phyloP scores from a whole-genome alignment of 805 yeast genomes.

The Spathaspora sp. region DNA sequence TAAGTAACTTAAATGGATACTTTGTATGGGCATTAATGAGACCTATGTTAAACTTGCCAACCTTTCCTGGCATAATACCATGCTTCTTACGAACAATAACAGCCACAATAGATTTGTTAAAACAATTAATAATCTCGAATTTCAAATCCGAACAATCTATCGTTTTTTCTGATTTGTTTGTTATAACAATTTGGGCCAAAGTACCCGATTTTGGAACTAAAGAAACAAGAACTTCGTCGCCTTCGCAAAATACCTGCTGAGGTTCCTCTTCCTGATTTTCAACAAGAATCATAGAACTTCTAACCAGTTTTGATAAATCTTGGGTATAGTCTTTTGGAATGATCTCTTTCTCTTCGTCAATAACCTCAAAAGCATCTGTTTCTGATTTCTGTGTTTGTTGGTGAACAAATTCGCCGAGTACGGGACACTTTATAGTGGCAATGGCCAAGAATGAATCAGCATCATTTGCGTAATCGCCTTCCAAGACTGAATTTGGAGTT shows the following conservation, averaged over 20 bases:
- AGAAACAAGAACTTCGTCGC: constrained; percentile 14
- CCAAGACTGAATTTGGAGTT: constrained; percentile 12
- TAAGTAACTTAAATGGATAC: constrained; percentile 27
- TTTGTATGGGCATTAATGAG: constrained; percentile 28
- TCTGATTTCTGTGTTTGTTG: neutral
- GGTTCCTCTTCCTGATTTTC: neutral
- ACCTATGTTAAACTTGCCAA: constrained; percentile 30
- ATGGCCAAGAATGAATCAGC: constrained; percentile 4
- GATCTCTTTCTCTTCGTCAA: neutral
- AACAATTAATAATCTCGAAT: constrained; percentile 27
- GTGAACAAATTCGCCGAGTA: neutral
- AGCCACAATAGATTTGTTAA: constrained; percentile 20
- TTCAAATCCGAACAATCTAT: constrained; percentile 29
- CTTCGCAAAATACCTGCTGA: neutral
- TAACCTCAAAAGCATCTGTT: neutral
- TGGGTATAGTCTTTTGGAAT: neutral
- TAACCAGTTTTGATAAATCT: neutral
- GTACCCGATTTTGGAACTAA: constrained; percentile 27
- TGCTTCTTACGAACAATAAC: constrained; percentile 27
- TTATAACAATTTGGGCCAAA: constrained; percentile 28
- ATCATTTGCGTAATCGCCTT: constrained; percentile 5
- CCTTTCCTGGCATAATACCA: constrained; percentile 28
- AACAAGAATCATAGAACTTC: neutral
- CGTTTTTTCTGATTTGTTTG: constrained; percentile 21
- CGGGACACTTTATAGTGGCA: neutral